phyloP scores from a whole-genome alignment of 1,284 basidiomycete species.

The Tilletia walkeri region DNA sequence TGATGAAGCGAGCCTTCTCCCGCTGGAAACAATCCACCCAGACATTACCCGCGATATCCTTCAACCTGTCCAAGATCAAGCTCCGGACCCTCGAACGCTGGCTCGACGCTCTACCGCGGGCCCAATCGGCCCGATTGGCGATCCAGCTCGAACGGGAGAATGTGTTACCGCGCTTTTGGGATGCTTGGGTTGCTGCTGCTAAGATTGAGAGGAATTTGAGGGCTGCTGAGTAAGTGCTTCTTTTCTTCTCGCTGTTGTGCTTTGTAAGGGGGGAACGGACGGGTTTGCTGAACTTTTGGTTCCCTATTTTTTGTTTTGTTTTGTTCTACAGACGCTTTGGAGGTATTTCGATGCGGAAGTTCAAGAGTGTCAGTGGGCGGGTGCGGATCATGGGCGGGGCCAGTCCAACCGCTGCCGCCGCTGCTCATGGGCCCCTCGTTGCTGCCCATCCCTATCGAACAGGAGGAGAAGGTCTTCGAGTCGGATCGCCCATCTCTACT shows the following conservation, averaged over 20 bases:
- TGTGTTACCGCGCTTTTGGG: slow-evolving; percentile 1
- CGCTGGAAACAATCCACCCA: slow-evolving; percentile 8
- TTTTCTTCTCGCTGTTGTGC: not conserved
- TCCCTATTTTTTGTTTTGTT: not conserved
- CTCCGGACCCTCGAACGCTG: not conserved
- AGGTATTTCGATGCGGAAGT: not conserved
- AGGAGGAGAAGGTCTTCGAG: no score
- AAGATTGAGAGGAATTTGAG: slow-evolving; percentile 8
- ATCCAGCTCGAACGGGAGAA: not conserved
- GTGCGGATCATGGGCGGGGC: not conserved
- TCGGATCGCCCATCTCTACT: no score
- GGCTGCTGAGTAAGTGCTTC: slow-evolving; percentile 7
- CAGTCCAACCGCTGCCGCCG: not conserved
- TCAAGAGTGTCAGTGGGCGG: slow-evolving; percentile 16
- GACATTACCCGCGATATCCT: not conserved
- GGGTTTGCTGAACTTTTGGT: not conserved
- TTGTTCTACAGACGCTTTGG: not conserved
- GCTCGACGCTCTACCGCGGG: not conserved
- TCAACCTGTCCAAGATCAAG: not conserved
- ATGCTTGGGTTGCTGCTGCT: not conserved
- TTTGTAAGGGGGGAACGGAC: no score
- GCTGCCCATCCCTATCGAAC: no score
- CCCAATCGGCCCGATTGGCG: not conserved
- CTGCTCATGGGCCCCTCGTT: not conserved
- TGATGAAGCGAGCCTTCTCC: not conserved